Evolutionary conservation across 2,329 filamentous ascomycete genomes (phyloP).

Genomic region (Fusarium transvaalense): DNA sequence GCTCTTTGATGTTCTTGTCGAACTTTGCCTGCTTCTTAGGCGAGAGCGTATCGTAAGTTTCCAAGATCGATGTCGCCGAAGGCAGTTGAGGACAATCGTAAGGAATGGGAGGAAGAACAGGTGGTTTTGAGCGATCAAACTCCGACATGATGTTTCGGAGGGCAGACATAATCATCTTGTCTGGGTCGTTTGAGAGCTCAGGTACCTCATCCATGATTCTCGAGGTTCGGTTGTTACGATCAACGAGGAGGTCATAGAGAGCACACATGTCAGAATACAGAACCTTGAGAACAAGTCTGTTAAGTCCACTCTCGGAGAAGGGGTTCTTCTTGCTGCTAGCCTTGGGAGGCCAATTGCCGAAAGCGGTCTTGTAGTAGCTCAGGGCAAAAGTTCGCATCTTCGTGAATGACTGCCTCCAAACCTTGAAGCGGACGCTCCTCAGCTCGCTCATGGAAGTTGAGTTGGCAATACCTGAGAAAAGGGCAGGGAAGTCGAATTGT

Average conservation of each 20-base stretch:
- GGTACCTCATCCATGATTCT: constrained; percentile 78
- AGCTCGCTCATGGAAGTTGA: constrained; percentile 83
- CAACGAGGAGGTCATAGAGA: constrained; percentile 89
- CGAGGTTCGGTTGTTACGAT: constrained; percentile 82
- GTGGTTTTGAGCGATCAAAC: constrained; percentile 89
- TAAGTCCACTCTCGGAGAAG: constrained; percentile 87
- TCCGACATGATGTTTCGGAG: constrained; percentile 85
- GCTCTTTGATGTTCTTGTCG: constrained; percentile 78
- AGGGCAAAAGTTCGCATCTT: constrained; percentile 81
- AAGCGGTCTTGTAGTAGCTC: constrained; percentile 71
- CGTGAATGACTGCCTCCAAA: constrained; percentile 81
- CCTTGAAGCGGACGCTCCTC: constrained; percentile 83
- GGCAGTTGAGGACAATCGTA: constrained; percentile 89
- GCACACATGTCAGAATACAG: constrained; percentile 88
- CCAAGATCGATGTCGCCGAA: constrained; percentile 72
- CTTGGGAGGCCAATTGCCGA: constrained; percentile 88
- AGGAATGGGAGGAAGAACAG: constrained; percentile 89
- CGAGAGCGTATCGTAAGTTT: constrained; percentile 73
- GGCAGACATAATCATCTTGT: constrained; percentile 74
- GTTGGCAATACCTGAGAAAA: constrained; percentile 89
- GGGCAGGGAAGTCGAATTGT: constrained; percentile 89
- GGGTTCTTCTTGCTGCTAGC: constrained; percentile 92
- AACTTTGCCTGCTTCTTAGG: constrained; percentile 81
- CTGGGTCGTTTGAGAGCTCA: constrained; percentile 66
- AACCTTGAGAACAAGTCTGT: constrained; percentile 82